A percentile compares a stretch with the other conserved stretches of the same genome.
Evolutionary conservation across 495 filamentous ascomycete species (phyloP).

Genomic region (Hyaloscypha finlandica): DNA sequence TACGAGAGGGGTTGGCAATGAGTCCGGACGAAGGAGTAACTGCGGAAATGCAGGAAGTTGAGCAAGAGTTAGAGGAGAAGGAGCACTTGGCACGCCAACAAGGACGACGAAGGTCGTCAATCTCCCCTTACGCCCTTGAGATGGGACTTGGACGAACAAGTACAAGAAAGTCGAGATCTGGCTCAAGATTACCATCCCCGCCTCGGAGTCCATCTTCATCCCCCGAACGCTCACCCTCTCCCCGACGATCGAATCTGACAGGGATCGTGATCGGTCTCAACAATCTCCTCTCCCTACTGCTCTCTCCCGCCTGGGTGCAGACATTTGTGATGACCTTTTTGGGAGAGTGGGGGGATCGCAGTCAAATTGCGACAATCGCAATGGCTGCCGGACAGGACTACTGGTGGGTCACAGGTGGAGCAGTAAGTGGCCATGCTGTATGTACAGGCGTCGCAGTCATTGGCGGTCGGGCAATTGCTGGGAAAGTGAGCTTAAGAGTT

Average conservation of each 20-base stretch:
- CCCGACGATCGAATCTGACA: constrained; percentile 36
- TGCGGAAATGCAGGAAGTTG: constrained; percentile 97
- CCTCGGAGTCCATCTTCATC: constrained; percentile 61
- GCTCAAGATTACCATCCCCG: constrained; percentile 60
- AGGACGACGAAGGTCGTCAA: constrained; percentile 53
- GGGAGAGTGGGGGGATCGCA: constrained; percentile 96
- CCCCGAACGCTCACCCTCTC: constrained; percentile 49
- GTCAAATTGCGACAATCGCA: constrained; percentile 97
- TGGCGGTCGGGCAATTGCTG: constrained; percentile 89
- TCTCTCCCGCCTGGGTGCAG: constrained; percentile 97
- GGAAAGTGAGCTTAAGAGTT: constrained; percentile 91
- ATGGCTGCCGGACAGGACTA: constrained; percentile 99
- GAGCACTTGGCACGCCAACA: constrained; percentile 66
- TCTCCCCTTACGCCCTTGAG: constrained; percentile 66
- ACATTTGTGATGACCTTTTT: constrained; percentile 99
- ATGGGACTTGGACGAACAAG: constrained; percentile 51
- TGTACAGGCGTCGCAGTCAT: constrained; percentile 95
- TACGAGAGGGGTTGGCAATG: constrained; percentile 89
- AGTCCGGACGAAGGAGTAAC: constrained; percentile 81
- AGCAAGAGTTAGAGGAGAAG: constrained; percentile 93
- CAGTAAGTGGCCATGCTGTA: constrained; percentile 80
- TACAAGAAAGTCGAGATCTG: constrained; percentile 57
- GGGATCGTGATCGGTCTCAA: constrained; percentile 61
- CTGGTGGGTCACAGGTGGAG: constrained; percentile 96
- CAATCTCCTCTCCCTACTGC: constrained; percentile 83